Conservation (phyloP, 345 rosid genomes). For the Salix dunnii region DNA sequence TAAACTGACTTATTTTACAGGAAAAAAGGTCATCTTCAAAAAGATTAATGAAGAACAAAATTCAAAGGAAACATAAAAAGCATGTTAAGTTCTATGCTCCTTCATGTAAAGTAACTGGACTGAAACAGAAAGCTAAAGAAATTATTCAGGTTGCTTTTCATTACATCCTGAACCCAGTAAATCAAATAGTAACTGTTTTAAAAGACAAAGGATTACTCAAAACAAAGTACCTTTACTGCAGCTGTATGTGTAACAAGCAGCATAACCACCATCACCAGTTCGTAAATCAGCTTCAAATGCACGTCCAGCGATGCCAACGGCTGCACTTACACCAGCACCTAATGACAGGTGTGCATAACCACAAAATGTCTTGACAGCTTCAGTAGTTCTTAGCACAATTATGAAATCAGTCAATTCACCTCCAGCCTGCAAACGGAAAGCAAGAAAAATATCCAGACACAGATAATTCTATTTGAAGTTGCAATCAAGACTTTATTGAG, state of each 20-base stretch:
- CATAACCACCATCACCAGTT: conserved; percentile 92
- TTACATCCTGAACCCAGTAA: background rate
- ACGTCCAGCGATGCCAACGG: conserved; percentile 74
- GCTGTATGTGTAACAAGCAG: conserved; percentile 95
- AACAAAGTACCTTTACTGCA: conserved; percentile 81
- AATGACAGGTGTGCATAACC: conserved; percentile 76
- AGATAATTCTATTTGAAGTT: background rate
- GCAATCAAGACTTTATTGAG: background rate
- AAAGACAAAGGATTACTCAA: background rate
- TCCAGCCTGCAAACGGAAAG: conserved; percentile 61
- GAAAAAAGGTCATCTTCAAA: background rate
- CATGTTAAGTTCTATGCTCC: background rate
- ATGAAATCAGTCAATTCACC: conserved; percentile 96
- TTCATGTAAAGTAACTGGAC: background rate
- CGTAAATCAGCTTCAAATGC: conserved; percentile 84
- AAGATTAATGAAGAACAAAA: background rate
- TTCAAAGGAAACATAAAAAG: background rate
- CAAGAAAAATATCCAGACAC: too few relatives aligned
- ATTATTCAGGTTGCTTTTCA: background rate
- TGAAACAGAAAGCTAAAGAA: background rate
- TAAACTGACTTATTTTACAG: background rate
- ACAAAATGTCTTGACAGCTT: conserved; percentile 81
- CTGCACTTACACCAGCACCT: conserved; percentile 95
- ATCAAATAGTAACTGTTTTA: background rate
- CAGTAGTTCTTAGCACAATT: conserved; percentile 73